Percentiles rank a stretch among this genome's conserved stretches.
Evolutionary conservation across 2,329 filamentous ascomycete species (phyloP).

Genomic region (Sporothrix pseudoabietina): DNA sequence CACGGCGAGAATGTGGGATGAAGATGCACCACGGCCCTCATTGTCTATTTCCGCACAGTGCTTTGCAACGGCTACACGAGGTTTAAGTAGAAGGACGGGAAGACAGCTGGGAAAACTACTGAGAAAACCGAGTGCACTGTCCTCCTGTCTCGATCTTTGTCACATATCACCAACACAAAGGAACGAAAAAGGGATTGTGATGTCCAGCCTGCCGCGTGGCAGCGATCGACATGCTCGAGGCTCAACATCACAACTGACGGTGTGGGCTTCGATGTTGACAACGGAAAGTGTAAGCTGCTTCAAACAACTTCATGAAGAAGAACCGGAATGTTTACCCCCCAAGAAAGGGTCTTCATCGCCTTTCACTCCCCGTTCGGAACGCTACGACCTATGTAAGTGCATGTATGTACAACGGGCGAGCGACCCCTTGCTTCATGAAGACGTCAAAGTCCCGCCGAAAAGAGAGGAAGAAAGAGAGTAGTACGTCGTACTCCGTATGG

Average conservation of each 20-base stretch:
- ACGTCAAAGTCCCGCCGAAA: slow-evolving; percentile 1
- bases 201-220: slow-evolving; percentile 5
- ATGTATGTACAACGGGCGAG: not conserved
- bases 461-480: not conserved
- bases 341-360: not conserved
- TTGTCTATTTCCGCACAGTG: not conserved
- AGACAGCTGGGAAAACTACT: not conserved
- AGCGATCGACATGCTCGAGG: not conserved
- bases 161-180: not conserved
- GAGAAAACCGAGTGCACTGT: not conserved
- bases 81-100: not conserved
- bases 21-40: not conserved
- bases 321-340: not conserved
- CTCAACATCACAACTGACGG: not conserved
- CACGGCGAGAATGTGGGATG: not conserved
- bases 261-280: not conserved
- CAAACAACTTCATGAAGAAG: not conserved
- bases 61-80: slow-evolving; percentile 23
- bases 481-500: no score
- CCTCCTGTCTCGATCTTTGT: not conserved
- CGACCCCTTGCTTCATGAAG: not conserved
- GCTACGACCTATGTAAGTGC: not conserved
- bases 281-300: not conserved
- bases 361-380: not conserved
- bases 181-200: not conserved